Evolutionary conservation across 2,329 filamentous ascomycete species (phyloP), one percentile per base, ranked within the genome.

Genomic region (Fusarium xylarioides): DNA sequence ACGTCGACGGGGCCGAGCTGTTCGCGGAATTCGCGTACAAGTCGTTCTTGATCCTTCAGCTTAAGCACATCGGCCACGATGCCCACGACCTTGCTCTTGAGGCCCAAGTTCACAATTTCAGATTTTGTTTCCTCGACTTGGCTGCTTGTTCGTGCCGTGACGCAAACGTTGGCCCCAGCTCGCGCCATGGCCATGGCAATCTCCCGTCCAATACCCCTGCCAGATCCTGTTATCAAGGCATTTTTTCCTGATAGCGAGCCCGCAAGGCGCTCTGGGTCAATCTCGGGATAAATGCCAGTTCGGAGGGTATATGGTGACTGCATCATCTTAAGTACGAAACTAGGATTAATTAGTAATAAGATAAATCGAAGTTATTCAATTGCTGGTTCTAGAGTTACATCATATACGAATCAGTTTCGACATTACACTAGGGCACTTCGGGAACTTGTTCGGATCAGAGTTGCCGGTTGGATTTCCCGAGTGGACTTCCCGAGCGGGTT

Each of bases 371-470:
- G 4, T 15, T 4, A 6, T 15, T 14, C 11, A 4, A n/a, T 32
- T n/a, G 7, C 6, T 35, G 3, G n/a, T 19, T 0, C 18, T 26
- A 2, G 9, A 52, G 4, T 21, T 26, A 21, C 4, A 37, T 53
- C 16, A 28, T 28, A 16, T 53, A 53, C 2, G 7, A 21, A 11
- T 26, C 6, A 26, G 32, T 3, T 21, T 6, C 3, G 2, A 26
- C 2, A 7, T 37, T 14, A 8, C 10, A 28, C 9, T 26, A 11
- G 12, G 7, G 10, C 16, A 0, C 2, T 5, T 21, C 9, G 32
- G n/a, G 32, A 16, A 21, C 18, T 12, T 12, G 4, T 15, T 37
- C 12, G 32, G 49, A 9, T 28, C 2, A 53, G 2, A 37, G 7
- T 28, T 53, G 50, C 50, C 34, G 18, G 23, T 1, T 21, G 32